Conservation (phyloP, 1,284 basidiomycete genomes). For the Trichosporon sp. region DNA sequence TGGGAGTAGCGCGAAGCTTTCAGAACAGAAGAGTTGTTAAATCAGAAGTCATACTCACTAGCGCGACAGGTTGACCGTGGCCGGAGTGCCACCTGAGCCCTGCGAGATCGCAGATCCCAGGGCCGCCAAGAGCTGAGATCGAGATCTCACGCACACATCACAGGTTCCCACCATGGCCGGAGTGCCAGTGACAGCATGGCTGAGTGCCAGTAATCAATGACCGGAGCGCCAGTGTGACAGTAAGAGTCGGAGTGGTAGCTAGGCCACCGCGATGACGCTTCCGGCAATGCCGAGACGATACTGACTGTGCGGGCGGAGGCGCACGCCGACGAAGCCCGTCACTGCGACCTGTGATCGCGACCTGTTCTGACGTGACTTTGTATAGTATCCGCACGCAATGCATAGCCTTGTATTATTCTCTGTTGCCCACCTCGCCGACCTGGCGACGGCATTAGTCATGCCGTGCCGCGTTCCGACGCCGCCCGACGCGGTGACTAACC, state of each 20-base stretch:
- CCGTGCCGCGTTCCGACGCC: neutral
- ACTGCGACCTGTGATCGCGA: neutral
- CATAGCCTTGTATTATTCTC: neutral
- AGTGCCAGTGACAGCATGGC: neutral
- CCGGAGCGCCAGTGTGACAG: neutral
- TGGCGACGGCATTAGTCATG: no score
- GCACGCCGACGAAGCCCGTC: neutral
- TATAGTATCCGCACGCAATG: neutral
- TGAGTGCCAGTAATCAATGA: no score
- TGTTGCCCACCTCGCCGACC: no score
- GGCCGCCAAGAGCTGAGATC: neutral
- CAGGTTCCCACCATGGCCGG: neutral
- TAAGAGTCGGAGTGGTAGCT: neutral
- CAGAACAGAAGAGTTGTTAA: neutral
- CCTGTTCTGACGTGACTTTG: neutral
- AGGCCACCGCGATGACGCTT: neutral
- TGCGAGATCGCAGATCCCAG: neutral
- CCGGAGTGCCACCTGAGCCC: neutral
- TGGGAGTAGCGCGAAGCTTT: neutral
- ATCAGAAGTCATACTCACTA: neutral
- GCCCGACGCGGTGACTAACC: neutral
- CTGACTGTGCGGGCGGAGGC: neutral
- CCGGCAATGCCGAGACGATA: neutral
- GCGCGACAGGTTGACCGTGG: neutral
- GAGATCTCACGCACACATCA: neutral